A percentile compares a stretch with the other conserved stretches of the same genome.
Conservation (phyloP, 164 flowering plant genomes). For the Vitis labrusca region DNA sequence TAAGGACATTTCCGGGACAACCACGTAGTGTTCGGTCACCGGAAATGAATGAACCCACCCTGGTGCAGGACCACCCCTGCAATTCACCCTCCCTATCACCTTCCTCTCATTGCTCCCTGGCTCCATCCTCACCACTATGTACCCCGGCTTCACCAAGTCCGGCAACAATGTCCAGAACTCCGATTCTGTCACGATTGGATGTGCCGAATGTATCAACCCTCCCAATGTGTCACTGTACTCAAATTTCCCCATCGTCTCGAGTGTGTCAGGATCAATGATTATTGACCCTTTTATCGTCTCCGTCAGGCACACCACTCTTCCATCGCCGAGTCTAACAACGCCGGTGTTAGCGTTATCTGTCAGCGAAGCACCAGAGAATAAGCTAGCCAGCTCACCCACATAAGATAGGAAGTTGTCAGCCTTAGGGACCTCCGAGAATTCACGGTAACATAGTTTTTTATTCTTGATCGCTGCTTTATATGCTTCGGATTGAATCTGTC, state of each 20-base stretch:
- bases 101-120: constrained; percentile 75
- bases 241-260: constrained; percentile 80
- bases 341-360: constrained; percentile 98
- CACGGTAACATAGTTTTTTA: constrained; percentile 73
- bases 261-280: constrained; percentile 62
- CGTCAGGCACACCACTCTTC: constrained; percentile 86
- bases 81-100: constrained; percentile 81
- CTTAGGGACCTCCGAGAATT: constrained; percentile 88
- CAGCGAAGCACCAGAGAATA: constrained; percentile 85
- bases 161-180: constrained; percentile 84
- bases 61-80: constrained; percentile 78
- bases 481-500: constrained; percentile 86
- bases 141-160: constrained; percentile 83
- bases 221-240: constrained; percentile 65
- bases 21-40: constrained; percentile 73
- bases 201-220: constrained; percentile 87
- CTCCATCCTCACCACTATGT: constrained; percentile 86
- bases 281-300: constrained; percentile 94
- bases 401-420: constrained; percentile 61
- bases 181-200: constrained; percentile 78
- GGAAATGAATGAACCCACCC: constrained; percentile 99
- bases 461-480: constrained; percentile 77
- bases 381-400: constrained; percentile 66
- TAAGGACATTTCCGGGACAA: constrained; percentile 96
- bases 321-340: constrained; percentile 79